Conservation (phyloP, 164 flowering plant species). For the Nymphaea colorata region DNA sequence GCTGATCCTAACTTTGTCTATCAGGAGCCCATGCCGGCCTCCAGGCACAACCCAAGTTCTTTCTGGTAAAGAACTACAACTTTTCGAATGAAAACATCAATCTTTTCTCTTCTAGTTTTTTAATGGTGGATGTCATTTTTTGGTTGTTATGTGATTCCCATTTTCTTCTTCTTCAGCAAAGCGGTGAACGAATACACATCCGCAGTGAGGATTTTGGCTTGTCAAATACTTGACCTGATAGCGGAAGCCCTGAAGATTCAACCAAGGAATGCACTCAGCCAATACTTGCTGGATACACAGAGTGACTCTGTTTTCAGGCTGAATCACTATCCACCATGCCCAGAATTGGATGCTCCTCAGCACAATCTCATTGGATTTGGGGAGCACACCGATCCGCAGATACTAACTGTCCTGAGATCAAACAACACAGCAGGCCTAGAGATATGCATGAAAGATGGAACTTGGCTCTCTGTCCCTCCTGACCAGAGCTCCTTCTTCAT, state of each 20-base stretch:
- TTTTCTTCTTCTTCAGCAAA: conserved; percentile 17
- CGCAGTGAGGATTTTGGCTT: conserved; percentile 39
- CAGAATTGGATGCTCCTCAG: conserved; percentile 31
- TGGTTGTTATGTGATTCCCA: background rate
- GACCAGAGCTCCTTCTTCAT: conserved; percentile 74
- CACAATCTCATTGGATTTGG: conserved; percentile 68
- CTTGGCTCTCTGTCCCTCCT: conserved; percentile 83
- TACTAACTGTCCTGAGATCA: conserved; percentile 69
- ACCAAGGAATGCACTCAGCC: conserved; percentile 41
- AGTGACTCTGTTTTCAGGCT: conserved; percentile 75
- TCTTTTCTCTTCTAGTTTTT: background rate
- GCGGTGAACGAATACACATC: conserved; percentile 35
- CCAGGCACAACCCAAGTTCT: conserved; percentile 27
- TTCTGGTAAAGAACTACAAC: conserved; percentile 31
- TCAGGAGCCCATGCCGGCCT: conserved; percentile 17
- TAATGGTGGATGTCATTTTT: background rate
- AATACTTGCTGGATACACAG: conserved; percentile 41
- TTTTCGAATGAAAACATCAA: background rate
- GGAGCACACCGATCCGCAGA: conserved; percentile 96
- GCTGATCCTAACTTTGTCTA: conserved; percentile 27
- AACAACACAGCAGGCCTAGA: conserved; percentile 73
- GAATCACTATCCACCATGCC: conserved; percentile 82
- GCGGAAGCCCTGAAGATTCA: conserved; percentile 50
- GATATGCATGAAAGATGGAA: conserved; percentile 62
- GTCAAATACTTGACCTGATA: conserved; percentile 44